Evolutionary conservation across 129 eudicot species (phyloP).

Genomic region (Ambrosia artemisiifolia): DNA sequence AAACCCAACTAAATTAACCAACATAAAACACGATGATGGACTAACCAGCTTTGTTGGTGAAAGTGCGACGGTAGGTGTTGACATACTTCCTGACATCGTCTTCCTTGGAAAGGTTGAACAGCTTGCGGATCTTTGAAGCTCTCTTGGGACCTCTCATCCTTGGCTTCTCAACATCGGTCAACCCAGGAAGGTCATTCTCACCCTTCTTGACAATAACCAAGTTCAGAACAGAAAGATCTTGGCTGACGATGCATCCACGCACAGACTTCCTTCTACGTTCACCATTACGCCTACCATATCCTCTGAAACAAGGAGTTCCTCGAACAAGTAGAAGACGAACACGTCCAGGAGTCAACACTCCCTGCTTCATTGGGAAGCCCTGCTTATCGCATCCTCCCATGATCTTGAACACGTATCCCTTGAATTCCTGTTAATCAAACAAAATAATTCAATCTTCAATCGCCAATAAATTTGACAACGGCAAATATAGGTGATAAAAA

Average conservation of each 20-base stretch:
- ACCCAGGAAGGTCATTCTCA: conserved; percentile 74
- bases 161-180: conserved; percentile 84
- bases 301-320: conserved; percentile 88
- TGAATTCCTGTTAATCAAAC: conserved; percentile 46
- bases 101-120: conserved; percentile 71
- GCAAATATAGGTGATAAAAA: background rate
- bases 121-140: conserved; percentile 84
- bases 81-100: conserved; percentile 92
- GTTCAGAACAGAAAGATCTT: conserved; percentile 71
- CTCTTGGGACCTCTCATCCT: conserved; percentile 93
- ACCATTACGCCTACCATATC: conserved; percentile 77
- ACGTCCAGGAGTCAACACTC: conserved; percentile 87
- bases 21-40: background rate
- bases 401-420: conserved; percentile 83
- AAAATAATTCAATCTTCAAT: background rate
- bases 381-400: conserved; percentile 96
- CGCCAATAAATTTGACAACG: background rate
- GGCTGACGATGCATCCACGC: conserved; percentile 86
- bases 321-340: conserved; percentile 72
- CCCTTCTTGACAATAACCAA: conserved; percentile 84
- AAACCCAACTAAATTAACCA: background rate
- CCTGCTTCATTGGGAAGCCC: conserved; percentile 91
- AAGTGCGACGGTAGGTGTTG: conserved; percentile 77
- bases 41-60: conserved; percentile 62
- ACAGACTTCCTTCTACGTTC: conserved; percentile 88